Evolutionary conservation across 2,329 filamentous ascomycete species (phyloP).

Genomic region (Ilyonectria sp.): DNA sequence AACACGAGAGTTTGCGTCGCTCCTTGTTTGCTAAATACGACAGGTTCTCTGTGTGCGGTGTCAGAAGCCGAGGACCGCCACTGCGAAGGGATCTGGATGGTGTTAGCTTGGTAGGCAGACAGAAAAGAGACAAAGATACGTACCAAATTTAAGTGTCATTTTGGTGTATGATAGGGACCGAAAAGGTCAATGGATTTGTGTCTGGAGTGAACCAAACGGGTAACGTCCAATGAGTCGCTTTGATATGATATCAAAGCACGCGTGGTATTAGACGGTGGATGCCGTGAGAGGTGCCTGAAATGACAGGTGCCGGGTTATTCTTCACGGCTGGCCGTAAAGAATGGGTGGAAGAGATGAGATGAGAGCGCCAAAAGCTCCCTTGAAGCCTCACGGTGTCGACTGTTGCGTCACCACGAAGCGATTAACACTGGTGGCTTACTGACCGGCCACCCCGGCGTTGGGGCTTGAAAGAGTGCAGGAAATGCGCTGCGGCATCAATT

Average conservation of each 20-base stretch:
- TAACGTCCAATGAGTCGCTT: background rate
- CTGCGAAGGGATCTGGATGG: slow-evolving; percentile 21
- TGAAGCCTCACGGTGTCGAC: slow-evolving; percentile 41
- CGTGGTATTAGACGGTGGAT: background rate
- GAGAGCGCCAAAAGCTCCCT: slow-evolving; percentile 36
- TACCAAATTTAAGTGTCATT: slow-evolving; percentile 40
- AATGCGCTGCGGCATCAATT: slow-evolving; percentile 41
- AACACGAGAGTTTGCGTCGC: background rate
- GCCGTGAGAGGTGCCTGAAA: background rate
- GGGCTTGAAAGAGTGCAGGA: slow-evolving; percentile 60
- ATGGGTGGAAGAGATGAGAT: slow-evolving; percentile 14
- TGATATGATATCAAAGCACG: slow-evolving; percentile 9
- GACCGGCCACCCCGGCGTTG: slow-evolving; percentile 64
- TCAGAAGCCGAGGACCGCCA: slow-evolving; percentile 28
- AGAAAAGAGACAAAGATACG: background rate
- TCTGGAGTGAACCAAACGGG: slow-evolving; percentile 10
- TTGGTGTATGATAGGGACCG: slow-evolving; percentile 16
- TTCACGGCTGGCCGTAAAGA: slow-evolving; percentile 6
- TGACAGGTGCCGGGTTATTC: background rate
- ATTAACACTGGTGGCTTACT: slow-evolving; percentile 54
- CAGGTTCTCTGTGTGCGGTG: slow-evolving; percentile 10
- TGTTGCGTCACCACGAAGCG: slow-evolving; percentile 47
- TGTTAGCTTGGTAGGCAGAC: slow-evolving; percentile 11
- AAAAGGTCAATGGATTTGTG: slow-evolving; percentile 20
- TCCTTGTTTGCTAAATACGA: slow-evolving; percentile 20